Percentiles rank a stretch among this genome's conserved stretches.
These are phyloP conservation scores for Erythrobasidium yunnanense DNA, from an alignment of 768 basidiomycete species.

Conservation along the genomic window DNA sequence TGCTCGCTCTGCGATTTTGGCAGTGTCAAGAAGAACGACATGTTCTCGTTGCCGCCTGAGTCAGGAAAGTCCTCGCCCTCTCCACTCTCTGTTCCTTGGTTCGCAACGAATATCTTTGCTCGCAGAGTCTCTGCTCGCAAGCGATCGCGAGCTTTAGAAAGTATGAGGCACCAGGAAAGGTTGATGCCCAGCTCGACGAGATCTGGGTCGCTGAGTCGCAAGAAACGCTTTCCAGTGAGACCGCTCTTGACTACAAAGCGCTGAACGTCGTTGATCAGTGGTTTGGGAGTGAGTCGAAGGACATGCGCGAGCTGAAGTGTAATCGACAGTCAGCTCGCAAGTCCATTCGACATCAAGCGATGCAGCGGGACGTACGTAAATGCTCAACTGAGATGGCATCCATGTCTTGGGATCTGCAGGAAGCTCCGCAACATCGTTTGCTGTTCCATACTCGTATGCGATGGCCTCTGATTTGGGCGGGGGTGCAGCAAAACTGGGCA, in stretches of 20 bases:
- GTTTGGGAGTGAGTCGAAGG: conserved; percentile 30
- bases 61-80: neutral
- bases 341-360: neutral
- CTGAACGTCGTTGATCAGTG: conserved; percentile 31
- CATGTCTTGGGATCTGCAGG: conserved; percentile 33
- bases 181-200: conserved; percentile 35
- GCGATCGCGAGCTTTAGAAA: conserved; percentile 27
- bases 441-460: conserved; percentile 9
- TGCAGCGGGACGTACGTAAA: conserved; percentile 13
- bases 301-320: conserved; percentile 29
- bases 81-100: neutral
- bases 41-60: neutral
- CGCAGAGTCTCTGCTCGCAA: conserved; percentile 26
- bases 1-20: conserved; percentile 27
- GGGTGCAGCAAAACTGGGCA: too few relatives aligned
- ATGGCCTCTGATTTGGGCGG: too few relatives aligned
- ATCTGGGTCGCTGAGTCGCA: conserved; percentile 31
- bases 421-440: neutral
- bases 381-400: conserved; percentile 33
- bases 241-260: conserved; percentile 31
- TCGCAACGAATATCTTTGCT: conserved; percentile 21
- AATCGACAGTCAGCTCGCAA: neutral
- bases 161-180: conserved; percentile 14
- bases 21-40: neutral
- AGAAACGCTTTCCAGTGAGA: conserved; percentile 33